These are phyloP conservation scores for Saussurea involucrata DNA, from an alignment of 129 eudicot genomes.

Conservation along the genomic window DNA sequence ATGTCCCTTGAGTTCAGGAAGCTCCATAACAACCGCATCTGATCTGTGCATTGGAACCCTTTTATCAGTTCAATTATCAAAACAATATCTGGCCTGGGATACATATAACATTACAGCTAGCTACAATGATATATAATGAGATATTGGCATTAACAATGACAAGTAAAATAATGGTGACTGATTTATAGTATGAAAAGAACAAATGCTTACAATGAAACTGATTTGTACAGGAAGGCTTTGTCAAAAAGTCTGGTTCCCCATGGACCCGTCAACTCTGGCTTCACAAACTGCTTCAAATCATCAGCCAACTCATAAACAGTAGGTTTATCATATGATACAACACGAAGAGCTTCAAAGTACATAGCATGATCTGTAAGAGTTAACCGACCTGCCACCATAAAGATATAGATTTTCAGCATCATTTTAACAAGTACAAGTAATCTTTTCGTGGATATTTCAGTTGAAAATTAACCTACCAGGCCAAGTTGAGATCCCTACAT, in stretches of 20 bases:
- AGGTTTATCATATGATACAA: conserved; percentile 84
- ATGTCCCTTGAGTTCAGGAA: conserved; percentile 96
- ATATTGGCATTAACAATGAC: not conserved
- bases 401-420: not conserved
- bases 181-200: not conserved
- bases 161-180: not conserved
- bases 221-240: conserved; percentile 76
- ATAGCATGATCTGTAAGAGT: conserved; percentile 88
- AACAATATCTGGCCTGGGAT: conserved; percentile 5
- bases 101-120: not conserved
- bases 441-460: not conserved
- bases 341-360: conserved; percentile 84
- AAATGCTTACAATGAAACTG: conserved; percentile 54
- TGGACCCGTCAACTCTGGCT: conserved; percentile 97
- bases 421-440: not conserved
- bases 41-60: conserved; percentile 56
- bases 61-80: conserved; percentile 23
- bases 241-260: conserved; percentile 97
- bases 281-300: conserved; percentile 83
- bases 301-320: conserved; percentile 71
- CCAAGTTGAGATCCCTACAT: conserved; percentile 87
- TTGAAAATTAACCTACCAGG: conserved; percentile 59
- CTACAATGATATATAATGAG: not conserved
- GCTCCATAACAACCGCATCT: conserved; percentile 84
- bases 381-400: conserved; percentile 69